Percentiles rank a stretch among this genome's conserved stretches.
Conservation (phyloP, 2,329 filamentous ascomycete genomes). For the Teratosphaeria viscida region DNA sequence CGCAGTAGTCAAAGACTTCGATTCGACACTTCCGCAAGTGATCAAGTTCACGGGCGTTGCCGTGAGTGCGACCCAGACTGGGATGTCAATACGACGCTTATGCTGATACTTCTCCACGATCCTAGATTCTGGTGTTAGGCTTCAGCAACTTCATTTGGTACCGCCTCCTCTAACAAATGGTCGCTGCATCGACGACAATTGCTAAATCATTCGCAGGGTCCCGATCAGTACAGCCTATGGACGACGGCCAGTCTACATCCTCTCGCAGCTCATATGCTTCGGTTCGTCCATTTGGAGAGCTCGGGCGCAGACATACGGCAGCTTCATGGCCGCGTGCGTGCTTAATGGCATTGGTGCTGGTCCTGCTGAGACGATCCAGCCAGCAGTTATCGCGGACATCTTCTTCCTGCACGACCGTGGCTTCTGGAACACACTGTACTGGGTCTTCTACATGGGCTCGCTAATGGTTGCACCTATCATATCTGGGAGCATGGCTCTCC, state of each 20-base stretch:
- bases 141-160: slow-evolving; percentile 53
- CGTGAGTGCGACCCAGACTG: not conserved
- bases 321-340: slow-evolving; percentile 53
- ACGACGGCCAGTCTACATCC: slow-evolving; percentile 43
- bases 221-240: slow-evolving; percentile 47
- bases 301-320: slow-evolving; percentile 45
- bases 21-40: slow-evolving; percentile 28
- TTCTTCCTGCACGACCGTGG: slow-evolving; percentile 53
- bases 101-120: slow-evolving; percentile 10
- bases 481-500: slow-evolving; percentile 49
- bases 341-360: slow-evolving; percentile 54
- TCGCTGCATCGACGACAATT: not conserved
- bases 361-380: slow-evolving; percentile 52
- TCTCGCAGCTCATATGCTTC: slow-evolving; percentile 43
- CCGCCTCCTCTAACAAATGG: not conserved
- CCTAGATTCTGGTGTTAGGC: slow-evolving; percentile 43
- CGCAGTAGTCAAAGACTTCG: slow-evolving; percentile 43
- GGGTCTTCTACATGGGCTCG: slow-evolving; percentile 51
- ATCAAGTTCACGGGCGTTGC: slow-evolving; percentile 43
- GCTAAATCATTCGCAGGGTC: slow-evolving; percentile 31
- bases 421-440: slow-evolving; percentile 52
- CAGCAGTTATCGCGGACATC: slow-evolving; percentile 53
- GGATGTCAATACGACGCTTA: not conserved
- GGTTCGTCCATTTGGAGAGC: slow-evolving; percentile 49
- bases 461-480: slow-evolving; percentile 50